Percentiles rank a stretch among this genome's conserved stretches.
Evolutionary conservation across 2,329 filamentous ascomycete genomes (phyloP).

Genomic region (Xylariaceae sp.): DNA sequence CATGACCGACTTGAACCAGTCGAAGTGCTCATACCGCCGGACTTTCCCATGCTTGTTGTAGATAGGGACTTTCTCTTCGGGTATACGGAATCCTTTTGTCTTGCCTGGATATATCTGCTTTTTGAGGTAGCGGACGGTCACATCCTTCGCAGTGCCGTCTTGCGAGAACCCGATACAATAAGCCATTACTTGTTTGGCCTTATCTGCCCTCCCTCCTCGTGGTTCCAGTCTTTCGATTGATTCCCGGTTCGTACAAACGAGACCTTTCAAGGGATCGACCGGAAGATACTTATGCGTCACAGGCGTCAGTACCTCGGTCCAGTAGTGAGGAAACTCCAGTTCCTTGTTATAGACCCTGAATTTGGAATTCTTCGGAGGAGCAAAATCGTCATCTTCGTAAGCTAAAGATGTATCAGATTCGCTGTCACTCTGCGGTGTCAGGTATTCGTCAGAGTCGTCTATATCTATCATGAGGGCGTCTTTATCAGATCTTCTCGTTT

Average conservation of each 20-base stretch:
- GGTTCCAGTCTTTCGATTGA: conserved; percentile 73
- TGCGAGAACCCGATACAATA: conserved; percentile 79
- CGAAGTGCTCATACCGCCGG: conserved; percentile 67
- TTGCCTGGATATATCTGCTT: conserved; percentile 77
- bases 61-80: conserved; percentile 72
- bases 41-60: conserved; percentile 74
- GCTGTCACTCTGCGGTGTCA: conserved; percentile 45
- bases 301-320: conserved; percentile 84
- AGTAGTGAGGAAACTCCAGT: conserved; percentile 81
- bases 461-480: conserved; percentile 28
- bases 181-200: conserved; percentile 80
- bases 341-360: conserved; percentile 63
- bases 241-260: conserved; percentile 67
- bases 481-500: conserved; percentile 25
- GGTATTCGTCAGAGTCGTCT: conserved; percentile 45
- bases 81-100: conserved; percentile 78
- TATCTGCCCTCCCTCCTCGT: conserved; percentile 75
- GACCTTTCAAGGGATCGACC: conserved; percentile 70
- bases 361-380: conserved; percentile 37
- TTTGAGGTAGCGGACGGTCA: conserved; percentile 86
- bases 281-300: conserved; percentile 72
- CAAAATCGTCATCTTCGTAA: conserved; percentile 44
- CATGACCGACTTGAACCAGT: conserved; percentile 86
- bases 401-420: conserved; percentile 57
- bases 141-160: conserved; percentile 88